Conservation (phyloP, 257 asterid species). For the Misopates orontium region DNA sequence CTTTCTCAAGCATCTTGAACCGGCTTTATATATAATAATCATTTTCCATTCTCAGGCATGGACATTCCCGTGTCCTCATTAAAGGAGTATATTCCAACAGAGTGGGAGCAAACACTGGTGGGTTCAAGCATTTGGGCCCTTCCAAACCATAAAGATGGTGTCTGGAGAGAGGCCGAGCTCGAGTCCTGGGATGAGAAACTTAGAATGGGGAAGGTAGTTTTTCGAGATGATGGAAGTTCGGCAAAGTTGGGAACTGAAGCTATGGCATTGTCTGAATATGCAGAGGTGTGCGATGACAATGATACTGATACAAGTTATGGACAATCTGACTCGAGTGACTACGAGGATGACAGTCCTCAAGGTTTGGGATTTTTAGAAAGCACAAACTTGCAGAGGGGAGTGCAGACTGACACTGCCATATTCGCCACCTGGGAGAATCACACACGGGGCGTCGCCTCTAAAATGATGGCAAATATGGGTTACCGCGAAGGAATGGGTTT, state of each 20-base stretch:
- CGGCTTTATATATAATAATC: conserved; percentile 13
- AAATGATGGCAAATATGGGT: conserved; percentile 99
- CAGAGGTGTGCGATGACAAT: conserved; percentile 62
- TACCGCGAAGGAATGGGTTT: conserved; percentile 98
- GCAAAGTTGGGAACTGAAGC: conserved; percentile 62
- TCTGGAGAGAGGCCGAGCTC: conserved; percentile 93
- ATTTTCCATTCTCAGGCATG: conserved; percentile 52
- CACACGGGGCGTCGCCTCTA: conserved; percentile 94
- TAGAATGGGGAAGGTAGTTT: conserved; percentile 59
- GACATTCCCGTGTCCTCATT: conserved; percentile 65
- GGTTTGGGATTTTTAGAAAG: conserved; percentile 77
- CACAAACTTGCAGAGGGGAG: conserved; percentile 57
- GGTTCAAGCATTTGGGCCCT: conserved; percentile 87
- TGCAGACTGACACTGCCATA: conserved; percentile 78
- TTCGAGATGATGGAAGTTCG: conserved; percentile 75
- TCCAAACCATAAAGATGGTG: conserved; percentile 53
- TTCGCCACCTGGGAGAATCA: conserved; percentile 98
- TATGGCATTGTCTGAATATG: conserved; percentile 60
- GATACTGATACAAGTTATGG: conserved; percentile 53
- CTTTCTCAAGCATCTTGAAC: conserved; percentile 2
- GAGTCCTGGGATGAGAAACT: conserved; percentile 80
- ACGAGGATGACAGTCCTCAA: conserved; percentile 54
- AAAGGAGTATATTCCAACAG: conserved; percentile 64
- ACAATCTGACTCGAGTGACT: conserved; percentile 55
- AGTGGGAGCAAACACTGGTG: conserved; percentile 76